Evolutionary conservation across 371 early-diverging fungal species (phyloP).

Genomic region (Smittium mucronatum): DNA sequence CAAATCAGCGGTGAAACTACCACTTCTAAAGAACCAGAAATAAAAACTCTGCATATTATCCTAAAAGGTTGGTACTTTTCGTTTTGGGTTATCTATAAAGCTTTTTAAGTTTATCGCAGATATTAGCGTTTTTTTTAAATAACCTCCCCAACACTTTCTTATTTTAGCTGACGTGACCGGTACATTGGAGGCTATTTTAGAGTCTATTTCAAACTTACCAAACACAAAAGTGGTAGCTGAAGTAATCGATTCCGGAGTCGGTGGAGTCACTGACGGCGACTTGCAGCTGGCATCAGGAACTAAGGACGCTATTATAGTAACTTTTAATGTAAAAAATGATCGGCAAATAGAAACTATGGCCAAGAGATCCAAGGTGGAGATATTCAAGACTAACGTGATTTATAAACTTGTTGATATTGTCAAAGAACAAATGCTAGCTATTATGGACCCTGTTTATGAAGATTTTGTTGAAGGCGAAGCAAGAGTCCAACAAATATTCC

Average conservation of each 20-base stretch:
- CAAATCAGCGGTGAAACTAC: background rate
- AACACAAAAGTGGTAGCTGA: constrained; percentile 58
- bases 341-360: constrained; percentile 56
- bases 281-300: constrained; percentile 54
- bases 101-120: constrained; percentile 14
- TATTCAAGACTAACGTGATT: constrained; percentile 65
- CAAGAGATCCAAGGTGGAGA: constrained; percentile 41
- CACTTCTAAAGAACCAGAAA: background rate
- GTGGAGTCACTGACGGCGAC: constrained; percentile 68
- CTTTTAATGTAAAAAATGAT: constrained; percentile 78
- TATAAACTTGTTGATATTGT: constrained; percentile 82
- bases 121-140: too few species aligned
- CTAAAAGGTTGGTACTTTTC: background rate
- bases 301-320: constrained; percentile 45
- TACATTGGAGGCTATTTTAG: constrained; percentile 79
- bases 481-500: constrained; percentile 65
- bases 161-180: constrained; percentile 89
- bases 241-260: constrained; percentile 69
- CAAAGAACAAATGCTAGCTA: constrained; percentile 56
- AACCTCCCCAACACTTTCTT: too few species aligned
- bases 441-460: constrained; percentile 61
- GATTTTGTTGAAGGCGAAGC: constrained; percentile 81
- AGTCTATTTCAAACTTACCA: constrained; percentile 61
- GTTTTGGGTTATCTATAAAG: background rate
- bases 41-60: background rate